These are phyloP conservation scores for Saksenaea vasiformis DNA, from an alignment of 371 early-diverging fungal genomes.

Conservation along the genomic window DNA sequence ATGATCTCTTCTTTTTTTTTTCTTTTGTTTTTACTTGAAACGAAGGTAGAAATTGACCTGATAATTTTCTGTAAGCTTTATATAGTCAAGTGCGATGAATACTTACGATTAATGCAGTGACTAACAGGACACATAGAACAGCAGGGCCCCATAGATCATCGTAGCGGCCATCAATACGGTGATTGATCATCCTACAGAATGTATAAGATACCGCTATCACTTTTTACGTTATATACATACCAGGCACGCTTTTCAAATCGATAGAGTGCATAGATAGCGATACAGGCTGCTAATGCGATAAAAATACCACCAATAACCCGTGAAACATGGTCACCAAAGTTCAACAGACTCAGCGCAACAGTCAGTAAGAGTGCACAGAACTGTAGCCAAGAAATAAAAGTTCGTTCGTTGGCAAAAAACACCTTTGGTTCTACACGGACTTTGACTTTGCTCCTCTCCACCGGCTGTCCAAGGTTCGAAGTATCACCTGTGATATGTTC, in stretches of 20 bases:
- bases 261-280: constrained; percentile 84
- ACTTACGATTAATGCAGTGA: constrained; percentile 42
- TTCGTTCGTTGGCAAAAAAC: constrained; percentile 99
- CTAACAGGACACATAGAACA: constrained; percentile 77
- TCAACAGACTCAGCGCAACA: constrained; percentile 79
- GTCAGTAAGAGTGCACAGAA: constrained; percentile 76
- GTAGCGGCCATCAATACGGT: constrained; percentile 55
- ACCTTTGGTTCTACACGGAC: constrained; percentile 92
- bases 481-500: constrained; percentile 10
- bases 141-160: constrained; percentile 66
- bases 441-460: constrained; percentile 79
- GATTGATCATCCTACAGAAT: constrained; percentile 54
- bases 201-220: constrained; percentile 23
- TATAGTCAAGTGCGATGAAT: not conserved
- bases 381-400: constrained; percentile 93
- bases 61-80: not conserved
- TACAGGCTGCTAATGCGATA: constrained; percentile 51
- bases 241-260: constrained; percentile 87
- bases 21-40: constrained; percentile 9
- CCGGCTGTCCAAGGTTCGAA: constrained; percentile 21
- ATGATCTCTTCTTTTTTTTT: no score
- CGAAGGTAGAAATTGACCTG: constrained; percentile 26
- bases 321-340: constrained; percentile 81
- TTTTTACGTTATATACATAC: constrained; percentile 21
- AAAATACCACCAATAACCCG: constrained; percentile 80